Base-by-base conservation (phyloP, 768 basidiomycete genomes). In the Hemileccinum rubropunctum region DNA sequence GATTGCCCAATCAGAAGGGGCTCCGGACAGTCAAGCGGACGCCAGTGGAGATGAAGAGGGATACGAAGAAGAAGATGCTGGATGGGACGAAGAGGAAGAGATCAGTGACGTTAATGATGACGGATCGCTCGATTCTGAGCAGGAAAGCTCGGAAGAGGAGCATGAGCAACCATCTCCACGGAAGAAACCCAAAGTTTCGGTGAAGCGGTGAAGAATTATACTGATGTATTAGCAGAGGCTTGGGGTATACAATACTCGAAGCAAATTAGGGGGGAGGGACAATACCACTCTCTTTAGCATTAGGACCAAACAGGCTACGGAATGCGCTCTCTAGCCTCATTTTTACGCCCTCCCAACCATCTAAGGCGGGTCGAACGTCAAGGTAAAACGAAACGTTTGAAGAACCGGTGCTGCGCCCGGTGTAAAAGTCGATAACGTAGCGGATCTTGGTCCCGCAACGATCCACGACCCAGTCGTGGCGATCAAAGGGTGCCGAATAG, bases 391-490 rank as follows among this genome's bases (percentile, higher is more conserved):
- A 91, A 13, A 90, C 69, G 48, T 81, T 78, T 1, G 74, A 60
- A 11, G 80, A 59, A 12, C 68, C 72, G 21, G 72, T 61, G 39
- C 67, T 73, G 30, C 82, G 82, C 15, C 95, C 95, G 3, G 90
- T 88, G 73, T 99, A 99, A 70, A 98, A 99, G 71, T 99, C 97
- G 61, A 99, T 97, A 51, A 99, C 83, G 72, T 99, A 99, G 44
- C 95, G 85, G 64, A 93, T 76, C 50, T 82, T 83, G 9, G 80
- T 82, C 6, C 94, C 95, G 64, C 95, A 97, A 30, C 95, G 84
- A 67, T 97, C 93, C 43, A 99, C 84, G 43, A 91, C 68, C 97
- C 97, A 99, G 67, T 98, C 95, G 58, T 99, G 97, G 47, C 92
- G 77, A 67, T 99, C 97, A 69, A 99, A 99, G 0, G 97, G 97